Percentiles rank a stretch among this genome's conserved stretches.
phyloP scores from a whole-genome alignment of 2,329 filamentous ascomycete species.

The Dothistroma pini region DNA sequence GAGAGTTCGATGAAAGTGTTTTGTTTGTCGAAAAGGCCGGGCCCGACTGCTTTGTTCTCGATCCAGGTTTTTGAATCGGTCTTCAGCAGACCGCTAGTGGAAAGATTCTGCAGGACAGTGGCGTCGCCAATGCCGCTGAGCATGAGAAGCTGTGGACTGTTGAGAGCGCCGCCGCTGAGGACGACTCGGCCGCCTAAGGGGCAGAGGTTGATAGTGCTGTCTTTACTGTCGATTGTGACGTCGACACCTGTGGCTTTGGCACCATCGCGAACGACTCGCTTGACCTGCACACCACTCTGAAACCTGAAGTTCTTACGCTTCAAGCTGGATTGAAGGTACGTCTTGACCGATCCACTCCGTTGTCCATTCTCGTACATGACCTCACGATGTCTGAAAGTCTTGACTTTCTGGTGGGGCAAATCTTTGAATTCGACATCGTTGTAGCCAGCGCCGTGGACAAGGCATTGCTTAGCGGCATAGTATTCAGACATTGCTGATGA shows the following conservation, averaged over 20 bases:
- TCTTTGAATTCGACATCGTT: constrained; percentile 48
- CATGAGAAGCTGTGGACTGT: constrained; percentile 63
- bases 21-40: constrained; percentile 52
- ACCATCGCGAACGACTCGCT: constrained; percentile 51
- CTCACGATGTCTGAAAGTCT: constrained; percentile 46
- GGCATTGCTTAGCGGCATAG: constrained; percentile 49
- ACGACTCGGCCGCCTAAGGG: constrained; percentile 55
- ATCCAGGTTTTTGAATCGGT: constrained; percentile 42
- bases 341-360: constrained; percentile 44
- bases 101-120: constrained; percentile 47
- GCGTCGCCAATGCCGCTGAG: constrained; percentile 60
- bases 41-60: constrained; percentile 48
- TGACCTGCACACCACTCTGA: constrained; percentile 52
- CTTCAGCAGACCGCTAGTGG: constrained; percentile 37
- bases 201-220: constrained; percentile 59
- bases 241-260: constrained; percentile 54
- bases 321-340: constrained; percentile 49
- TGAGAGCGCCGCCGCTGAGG: constrained; percentile 54
- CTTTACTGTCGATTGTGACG: constrained; percentile 57
- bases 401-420: constrained; percentile 47
- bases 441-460: constrained; percentile 50
- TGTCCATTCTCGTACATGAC: constrained; percentile 44
- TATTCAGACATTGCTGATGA: constrained; percentile 50
- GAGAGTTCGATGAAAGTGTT: constrained; percentile 48
- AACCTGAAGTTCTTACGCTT: constrained; percentile 52